Evolutionary conservation across 2,329 filamentous ascomycete species (phyloP).

Genomic region (Penicillium griseofulvum): DNA sequence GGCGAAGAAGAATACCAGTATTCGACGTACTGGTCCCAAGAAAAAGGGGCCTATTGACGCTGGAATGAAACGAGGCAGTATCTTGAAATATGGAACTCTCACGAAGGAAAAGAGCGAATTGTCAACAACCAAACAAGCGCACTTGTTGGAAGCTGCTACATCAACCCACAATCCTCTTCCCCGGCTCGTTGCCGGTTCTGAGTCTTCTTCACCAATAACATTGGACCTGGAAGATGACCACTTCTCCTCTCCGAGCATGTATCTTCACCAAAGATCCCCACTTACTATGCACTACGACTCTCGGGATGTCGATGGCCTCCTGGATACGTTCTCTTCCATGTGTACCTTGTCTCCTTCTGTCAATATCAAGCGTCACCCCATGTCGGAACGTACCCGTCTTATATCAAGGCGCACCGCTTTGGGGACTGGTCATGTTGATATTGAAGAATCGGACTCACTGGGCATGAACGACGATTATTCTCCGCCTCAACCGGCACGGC

Average conservation of each 20-base stretch:
- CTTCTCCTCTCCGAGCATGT: conserved; percentile 17
- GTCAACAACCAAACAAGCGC: conserved; percentile 27
- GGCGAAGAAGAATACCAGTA: conserved; percentile 29
- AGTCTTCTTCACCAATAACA: conserved; percentile 2
- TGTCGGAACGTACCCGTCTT: conserved; percentile 9
- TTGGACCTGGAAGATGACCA: conserved; percentile 13
- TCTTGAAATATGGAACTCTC: conserved; percentile 42
- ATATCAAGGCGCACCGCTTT: conserved; percentile 10
- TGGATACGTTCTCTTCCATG: conserved; percentile 26
- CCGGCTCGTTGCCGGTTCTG: not conserved
- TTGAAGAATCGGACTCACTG: conserved; percentile 11
- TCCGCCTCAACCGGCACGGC: not conserved
- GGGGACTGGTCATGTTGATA: conserved; percentile 5
- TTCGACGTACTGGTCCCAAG: conserved; percentile 28
- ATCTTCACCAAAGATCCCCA: conserved; percentile 12
- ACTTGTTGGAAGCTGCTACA: conserved; percentile 30
- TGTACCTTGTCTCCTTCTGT: conserved; percentile 19
- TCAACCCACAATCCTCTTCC: conserved; percentile 14
- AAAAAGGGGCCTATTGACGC: conserved; percentile 42
- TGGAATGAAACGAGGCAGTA: conserved; percentile 42
- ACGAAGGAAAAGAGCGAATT: conserved; percentile 36
- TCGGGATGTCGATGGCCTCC: conserved; percentile 25
- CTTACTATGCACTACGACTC: not conserved
- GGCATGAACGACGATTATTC: conserved; percentile 1
- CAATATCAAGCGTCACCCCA: conserved; percentile 23